phyloP scores from a whole-genome alignment of 2,329 filamentous ascomycete genomes.

The Mycogone perniciosa region DNA sequence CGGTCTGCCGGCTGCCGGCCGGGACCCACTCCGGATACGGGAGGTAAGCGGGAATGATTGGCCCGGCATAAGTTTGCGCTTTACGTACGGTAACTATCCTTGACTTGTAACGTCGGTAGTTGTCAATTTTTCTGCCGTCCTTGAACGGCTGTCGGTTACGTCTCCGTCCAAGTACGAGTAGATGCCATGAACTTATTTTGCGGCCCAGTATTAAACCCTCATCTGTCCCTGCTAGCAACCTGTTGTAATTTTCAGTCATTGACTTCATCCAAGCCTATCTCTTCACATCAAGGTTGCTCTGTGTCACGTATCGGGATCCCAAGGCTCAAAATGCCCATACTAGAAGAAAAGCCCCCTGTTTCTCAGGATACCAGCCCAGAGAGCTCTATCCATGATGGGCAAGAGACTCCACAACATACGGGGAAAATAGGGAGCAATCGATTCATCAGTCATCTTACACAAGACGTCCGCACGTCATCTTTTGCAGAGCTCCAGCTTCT shows the following conservation, averaged over 20 bases:
- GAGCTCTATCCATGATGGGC: neutral
- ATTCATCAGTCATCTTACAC: slow-evolving; percentile 15
- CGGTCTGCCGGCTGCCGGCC: slow-evolving; percentile 16
- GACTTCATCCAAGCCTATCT: neutral
- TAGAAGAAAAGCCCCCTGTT: neutral
- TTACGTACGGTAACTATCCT: neutral
- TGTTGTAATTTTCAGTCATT: neutral
- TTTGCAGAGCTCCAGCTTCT: slow-evolving; percentile 42
- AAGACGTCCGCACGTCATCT: slow-evolving; percentile 31
- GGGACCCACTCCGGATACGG: slow-evolving; percentile 12
- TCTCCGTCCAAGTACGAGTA: neutral
- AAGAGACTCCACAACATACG: neutral
- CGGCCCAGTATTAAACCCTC: slow-evolving; percentile 3
- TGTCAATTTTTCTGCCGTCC: slow-evolving; percentile 6
- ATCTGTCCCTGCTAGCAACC: neutral
- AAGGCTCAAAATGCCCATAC: neutral
- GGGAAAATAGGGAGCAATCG: neutral
- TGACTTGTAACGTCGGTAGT: neutral
- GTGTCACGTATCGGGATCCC: neutral
- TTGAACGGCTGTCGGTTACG: slow-evolving; percentile 10
- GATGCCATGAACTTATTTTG: too few relatives aligned
- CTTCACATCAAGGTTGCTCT: neutral
- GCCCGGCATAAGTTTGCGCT: neutral
- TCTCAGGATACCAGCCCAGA: slow-evolving; percentile 5
- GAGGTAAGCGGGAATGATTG: neutral